Percentiles rank a stretch among this genome's conserved stretches.
Evolutionary conservation across 768 basidiomycete genomes (phyloP).

Genomic region (Suillus placidus): DNA sequence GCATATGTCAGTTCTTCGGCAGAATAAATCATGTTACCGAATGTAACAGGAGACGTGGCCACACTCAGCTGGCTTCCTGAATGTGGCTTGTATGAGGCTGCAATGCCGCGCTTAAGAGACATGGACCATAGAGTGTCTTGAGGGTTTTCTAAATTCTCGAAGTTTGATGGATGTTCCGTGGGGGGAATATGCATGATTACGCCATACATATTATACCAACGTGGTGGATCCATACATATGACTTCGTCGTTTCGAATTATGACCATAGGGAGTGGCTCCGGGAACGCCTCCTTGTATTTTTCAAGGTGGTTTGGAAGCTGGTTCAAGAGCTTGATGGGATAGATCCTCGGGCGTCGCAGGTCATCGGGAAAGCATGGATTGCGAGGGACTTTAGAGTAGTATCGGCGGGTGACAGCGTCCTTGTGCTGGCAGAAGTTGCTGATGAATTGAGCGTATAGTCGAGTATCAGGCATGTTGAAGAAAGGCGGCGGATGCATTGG

Average conservation of each 20-base stretch:
- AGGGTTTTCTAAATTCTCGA: neutral
- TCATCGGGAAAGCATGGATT: neutral
- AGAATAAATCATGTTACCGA: conserved; percentile 11
- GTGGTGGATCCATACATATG: conserved; percentile 9
- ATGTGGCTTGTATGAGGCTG: conserved; percentile 12
- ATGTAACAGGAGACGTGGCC: neutral
- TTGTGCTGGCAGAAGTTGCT: neutral
- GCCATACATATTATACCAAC: neutral
- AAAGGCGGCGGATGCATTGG: neutral
- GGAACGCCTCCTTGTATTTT: conserved; percentile 17
- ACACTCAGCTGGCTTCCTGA: neutral
- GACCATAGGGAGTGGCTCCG: conserved; percentile 25
- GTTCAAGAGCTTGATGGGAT: conserved; percentile 15
- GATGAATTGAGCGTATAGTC: neutral
- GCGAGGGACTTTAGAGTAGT: neutral
- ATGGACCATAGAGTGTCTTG: conserved; percentile 19
- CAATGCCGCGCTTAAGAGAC: conserved; percentile 19
- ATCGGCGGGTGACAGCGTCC: neutral
- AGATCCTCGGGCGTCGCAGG: conserved; percentile 9
- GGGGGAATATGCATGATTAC: conserved; percentile 12
- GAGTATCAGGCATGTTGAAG: neutral
- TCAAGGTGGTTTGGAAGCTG: conserved; percentile 16
- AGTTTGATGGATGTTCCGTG: neutral
- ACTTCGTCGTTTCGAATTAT: conserved; percentile 23
- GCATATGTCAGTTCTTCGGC: conserved; percentile 16